Evolutionary conservation across 345 rosid species (phyloP).

Genomic region (Bruguiera gymnorhiza): DNA sequence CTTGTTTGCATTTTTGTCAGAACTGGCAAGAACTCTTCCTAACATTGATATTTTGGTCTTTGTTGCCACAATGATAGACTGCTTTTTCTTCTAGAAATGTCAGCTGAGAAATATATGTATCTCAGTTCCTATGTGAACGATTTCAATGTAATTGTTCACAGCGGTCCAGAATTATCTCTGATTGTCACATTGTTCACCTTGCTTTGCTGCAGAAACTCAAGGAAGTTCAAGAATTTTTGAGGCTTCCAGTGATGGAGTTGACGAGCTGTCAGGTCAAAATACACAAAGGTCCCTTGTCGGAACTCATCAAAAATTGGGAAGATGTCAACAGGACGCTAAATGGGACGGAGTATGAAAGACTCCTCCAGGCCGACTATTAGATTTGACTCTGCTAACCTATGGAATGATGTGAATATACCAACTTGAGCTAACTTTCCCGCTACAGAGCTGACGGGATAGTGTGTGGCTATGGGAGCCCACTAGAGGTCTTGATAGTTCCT

Average conservation of each 20-base stretch:
- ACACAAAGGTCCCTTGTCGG: slow-evolving; percentile 73
- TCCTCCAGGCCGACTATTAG: slow-evolving; percentile 60
- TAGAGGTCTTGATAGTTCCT: slow-evolving; percentile 1
- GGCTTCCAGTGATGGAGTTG: slow-evolving; percentile 58
- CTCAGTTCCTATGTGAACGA: neutral
- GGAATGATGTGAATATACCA: slow-evolving; percentile 23
- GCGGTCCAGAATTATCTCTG: neutral
- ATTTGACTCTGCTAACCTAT: slow-evolving; percentile 23
- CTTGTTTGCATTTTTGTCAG: too few relatives aligned
- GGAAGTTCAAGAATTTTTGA: slow-evolving; percentile 71
- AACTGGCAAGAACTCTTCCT: too few relatives aligned
- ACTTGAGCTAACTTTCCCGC: slow-evolving; percentile 26
- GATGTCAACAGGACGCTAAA: slow-evolving; percentile 61
- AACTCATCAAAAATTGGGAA: slow-evolving; percentile 75
- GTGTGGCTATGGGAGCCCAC: too few relatives aligned
- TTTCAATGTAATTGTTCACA: neutral
- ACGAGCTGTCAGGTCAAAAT: slow-evolving; percentile 87
- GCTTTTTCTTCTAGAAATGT: too few relatives aligned
- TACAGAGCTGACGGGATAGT: neutral
- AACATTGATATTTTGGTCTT: too few relatives aligned
- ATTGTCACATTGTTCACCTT: neutral
- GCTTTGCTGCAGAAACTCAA: slow-evolving; percentile 55
- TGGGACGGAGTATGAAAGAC: slow-evolving; percentile 64
- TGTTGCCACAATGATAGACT: too few relatives aligned
- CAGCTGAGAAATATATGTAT: too few relatives aligned